Base-by-base conservation (phyloP, 495 filamentous ascomycete species). In the Aspergillus incahuasiensis region DNA sequence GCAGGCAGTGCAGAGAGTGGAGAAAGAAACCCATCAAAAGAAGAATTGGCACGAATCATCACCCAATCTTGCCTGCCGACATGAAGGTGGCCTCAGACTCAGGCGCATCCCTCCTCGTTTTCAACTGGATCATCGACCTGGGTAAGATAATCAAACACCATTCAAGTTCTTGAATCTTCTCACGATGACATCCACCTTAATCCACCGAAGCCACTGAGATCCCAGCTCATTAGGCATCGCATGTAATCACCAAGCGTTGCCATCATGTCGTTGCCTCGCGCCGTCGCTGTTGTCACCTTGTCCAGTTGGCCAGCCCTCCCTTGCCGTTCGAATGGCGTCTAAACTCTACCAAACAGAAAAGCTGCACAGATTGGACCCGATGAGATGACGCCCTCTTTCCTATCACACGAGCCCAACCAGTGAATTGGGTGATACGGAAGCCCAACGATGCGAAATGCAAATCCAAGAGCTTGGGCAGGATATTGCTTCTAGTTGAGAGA, bases 141-240 rank as follows among this genome's bases (percentile, higher is more conserved):
- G 57, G 55, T 44, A 41, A 52, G 50, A 48, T 44, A 49, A 59
- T 38, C 34, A 15, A 51, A 54, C 42, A 58, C 59, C 59, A 62
- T 47, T 62, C 57, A 65, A 21, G 28, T 47, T 46, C 46, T 48
- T 53, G 45, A 34, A 57, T 48, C 28, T 47, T 19, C 58, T 59
- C 51, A 60, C 51, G 54, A 56, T 53, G 53, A 61, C 53, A 59
- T 58, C 62, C 61, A 64, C 57, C 44, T 20, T 44, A 58, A 46
- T 43, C 52, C 44, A 25, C 18, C 38, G 55, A 40, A 28, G 35
- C 57, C 57, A 63, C 40, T 58, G 54, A 60, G 13, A 57, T 51
- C 55, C 48, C 34, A 43, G 47, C 30, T 34, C 44, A 19, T 15
- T 9, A 32, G 49, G 40, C 32, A 35, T 46, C 54, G 47, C 11